Percentiles rank a stretch among this genome's conserved stretches.
These are phyloP conservation scores for Fallopia convolvulus DNA, from an alignment of 148 eudicot species.

Conservation along the genomic window DNA sequence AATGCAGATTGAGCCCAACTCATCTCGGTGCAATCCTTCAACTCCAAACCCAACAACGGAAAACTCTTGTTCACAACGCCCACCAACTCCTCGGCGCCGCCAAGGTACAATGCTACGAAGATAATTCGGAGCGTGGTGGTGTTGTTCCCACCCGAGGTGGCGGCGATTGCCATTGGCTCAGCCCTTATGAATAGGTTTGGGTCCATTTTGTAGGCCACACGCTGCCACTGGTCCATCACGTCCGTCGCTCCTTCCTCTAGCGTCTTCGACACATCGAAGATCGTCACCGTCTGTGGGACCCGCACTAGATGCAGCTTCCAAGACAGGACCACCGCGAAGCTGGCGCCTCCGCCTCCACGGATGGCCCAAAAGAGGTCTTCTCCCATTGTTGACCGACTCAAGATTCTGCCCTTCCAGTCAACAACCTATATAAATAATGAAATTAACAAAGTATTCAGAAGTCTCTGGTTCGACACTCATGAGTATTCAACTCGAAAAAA, in stretches of 20 bases:
- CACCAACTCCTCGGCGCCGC: constrained; percentile 18
- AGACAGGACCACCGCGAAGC: constrained; percentile 27
- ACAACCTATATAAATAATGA: too few species aligned
- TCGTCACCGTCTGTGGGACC: constrained; percentile 20
- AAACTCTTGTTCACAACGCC: constrained; percentile 14
- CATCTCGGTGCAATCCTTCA: constrained; percentile 20
- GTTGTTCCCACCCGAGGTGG: constrained; percentile 2
- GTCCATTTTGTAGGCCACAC: constrained; percentile 18
- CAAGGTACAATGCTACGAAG: constrained; percentile 26
- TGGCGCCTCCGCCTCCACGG: constrained; percentile 32
- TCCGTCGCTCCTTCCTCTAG: constrained; percentile 23
- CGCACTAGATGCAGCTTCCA: constrained; percentile 25
- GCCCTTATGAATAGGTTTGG: constrained; percentile 26
- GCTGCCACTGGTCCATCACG: constrained; percentile 30
- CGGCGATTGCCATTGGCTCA: neutral
- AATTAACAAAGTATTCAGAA: too few species aligned
- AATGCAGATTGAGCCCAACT: constrained; percentile 28
- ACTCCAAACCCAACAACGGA: constrained; percentile 24
- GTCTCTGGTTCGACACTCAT: too few species aligned
- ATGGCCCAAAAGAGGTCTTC: constrained; percentile 37
- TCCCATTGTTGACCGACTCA: constrained; percentile 17
- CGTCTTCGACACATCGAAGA: constrained; percentile 15
- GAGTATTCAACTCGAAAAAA: too few species aligned
- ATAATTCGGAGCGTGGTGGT: constrained; percentile 15
- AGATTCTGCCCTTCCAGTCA: neutral